These are phyloP conservation scores for Diaporthe capsici DNA, from an alignment of 2,329 filamentous ascomycete genomes.

Conservation along the genomic window DNA sequence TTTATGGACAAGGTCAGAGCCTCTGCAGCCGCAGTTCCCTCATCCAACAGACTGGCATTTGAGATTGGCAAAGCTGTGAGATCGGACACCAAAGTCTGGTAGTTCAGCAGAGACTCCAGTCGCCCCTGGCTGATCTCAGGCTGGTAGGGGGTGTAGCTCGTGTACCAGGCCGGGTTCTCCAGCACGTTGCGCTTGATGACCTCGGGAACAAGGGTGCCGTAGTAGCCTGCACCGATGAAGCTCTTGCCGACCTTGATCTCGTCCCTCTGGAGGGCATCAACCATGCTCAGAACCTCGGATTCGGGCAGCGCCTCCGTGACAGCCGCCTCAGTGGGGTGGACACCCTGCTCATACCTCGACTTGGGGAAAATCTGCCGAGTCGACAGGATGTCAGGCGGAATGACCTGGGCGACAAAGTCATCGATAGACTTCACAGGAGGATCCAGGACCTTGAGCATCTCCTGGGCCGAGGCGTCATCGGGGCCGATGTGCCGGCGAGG, in stretches of 20 bases:
- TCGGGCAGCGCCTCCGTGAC: slow-evolving; percentile 67
- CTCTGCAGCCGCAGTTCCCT: slow-evolving; percentile 92
- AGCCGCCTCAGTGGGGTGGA: slow-evolving; percentile 52
- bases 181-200: slow-evolving; percentile 95
- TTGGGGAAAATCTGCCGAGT: slow-evolving; percentile 72
- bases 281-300: slow-evolving; percentile 67
- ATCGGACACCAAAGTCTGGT: slow-evolving; percentile 92
- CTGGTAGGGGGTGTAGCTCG: slow-evolving; percentile 97
- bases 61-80: slow-evolving; percentile 89
- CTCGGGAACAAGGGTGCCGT: slow-evolving; percentile 85
- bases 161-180: slow-evolving; percentile 97
- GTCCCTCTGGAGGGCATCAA: slow-evolving; percentile 49
- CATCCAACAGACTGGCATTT: slow-evolving; percentile 92
- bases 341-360: slow-evolving; percentile 55
- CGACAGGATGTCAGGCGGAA: slow-evolving; percentile 84
- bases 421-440: slow-evolving; percentile 82
- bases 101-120: slow-evolving; percentile 93
- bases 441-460: slow-evolving; percentile 86
- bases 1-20: slow-evolving; percentile 95
- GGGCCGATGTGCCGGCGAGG: slow-evolving; percentile 90
- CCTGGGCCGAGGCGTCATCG: slow-evolving; percentile 74
- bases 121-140: slow-evolving; percentile 97
- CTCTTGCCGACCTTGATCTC: slow-evolving; percentile 65
- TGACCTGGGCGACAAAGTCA: slow-evolving; percentile 86
- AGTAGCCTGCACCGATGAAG: slow-evolving; percentile 91